Evolutionary conservation across 2,329 filamentous ascomycete species (phyloP).

Genomic region (Diplocarpon rosae): DNA sequence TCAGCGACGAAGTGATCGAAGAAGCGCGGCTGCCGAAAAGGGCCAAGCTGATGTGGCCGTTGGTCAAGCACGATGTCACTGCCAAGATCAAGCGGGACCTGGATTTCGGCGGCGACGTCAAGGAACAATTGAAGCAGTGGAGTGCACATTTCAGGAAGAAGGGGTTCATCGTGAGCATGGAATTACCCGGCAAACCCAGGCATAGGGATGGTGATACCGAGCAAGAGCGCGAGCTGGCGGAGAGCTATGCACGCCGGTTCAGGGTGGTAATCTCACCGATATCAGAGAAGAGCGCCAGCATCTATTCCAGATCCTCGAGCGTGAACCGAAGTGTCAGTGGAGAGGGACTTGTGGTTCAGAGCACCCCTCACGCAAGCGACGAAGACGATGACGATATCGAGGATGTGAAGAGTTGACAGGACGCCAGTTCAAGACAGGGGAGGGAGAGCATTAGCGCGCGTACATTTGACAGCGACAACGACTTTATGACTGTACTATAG

Average conservation of each 20-base stretch:
- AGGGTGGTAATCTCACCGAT: slow-evolving; percentile 19
- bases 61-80: slow-evolving; percentile 15
- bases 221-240: slow-evolving; percentile 13
- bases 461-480: neutral
- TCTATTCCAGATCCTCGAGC: slow-evolving; percentile 17
- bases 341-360: slow-evolving; percentile 6
- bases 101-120: slow-evolving; percentile 17
- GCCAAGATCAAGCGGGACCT: slow-evolving; percentile 17
- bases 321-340: slow-evolving; percentile 17
- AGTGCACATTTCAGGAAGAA: slow-evolving; percentile 17
- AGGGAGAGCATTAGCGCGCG: neutral
- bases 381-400: slow-evolving; percentile 9
- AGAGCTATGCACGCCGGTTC: slow-evolving; percentile 16
- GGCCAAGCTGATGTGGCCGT: slow-evolving; percentile 11
- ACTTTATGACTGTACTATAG: slow-evolving; percentile 7
- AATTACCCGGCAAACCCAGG: slow-evolving; percentile 15
- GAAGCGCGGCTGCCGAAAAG: slow-evolving; percentile 12
- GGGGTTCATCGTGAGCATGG: slow-evolving; percentile 16
- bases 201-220: slow-evolving; percentile 12
- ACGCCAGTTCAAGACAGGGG: neutral
- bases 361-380: slow-evolving; percentile 1
- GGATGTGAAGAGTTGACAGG: slow-evolving; percentile 5
- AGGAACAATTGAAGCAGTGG: slow-evolving; percentile 10
- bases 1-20: slow-evolving; percentile 15
- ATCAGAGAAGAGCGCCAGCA: slow-evolving; percentile 16